Conservation (phyloP, 495 filamentous ascomycete genomes). For the Chaetomidium leptoderma region DNA sequence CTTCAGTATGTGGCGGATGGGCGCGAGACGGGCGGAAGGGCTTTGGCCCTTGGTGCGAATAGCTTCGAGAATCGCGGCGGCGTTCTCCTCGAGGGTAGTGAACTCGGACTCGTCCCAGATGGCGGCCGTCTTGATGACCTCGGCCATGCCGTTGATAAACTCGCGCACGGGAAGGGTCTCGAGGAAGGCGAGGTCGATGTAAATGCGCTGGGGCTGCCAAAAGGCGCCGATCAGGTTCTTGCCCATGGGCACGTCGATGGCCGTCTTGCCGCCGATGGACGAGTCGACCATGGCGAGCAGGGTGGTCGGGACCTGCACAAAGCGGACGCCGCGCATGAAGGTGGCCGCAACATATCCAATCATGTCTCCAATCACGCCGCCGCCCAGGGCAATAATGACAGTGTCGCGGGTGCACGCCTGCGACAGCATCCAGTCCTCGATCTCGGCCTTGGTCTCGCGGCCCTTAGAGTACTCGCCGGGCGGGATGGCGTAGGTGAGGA, state of each 20-base stretch:
- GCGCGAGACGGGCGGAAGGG: slow-evolving; percentile 53
- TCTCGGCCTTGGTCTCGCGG: slow-evolving; percentile 84
- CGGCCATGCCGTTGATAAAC: slow-evolving; percentile 98
- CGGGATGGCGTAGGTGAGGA: slow-evolving; percentile 80
- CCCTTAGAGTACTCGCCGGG: slow-evolving; percentile 94
- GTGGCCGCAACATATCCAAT: slow-evolving; percentile 95
- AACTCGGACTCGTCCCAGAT: slow-evolving; percentile 93
- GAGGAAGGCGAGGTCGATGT: slow-evolving; percentile 89
- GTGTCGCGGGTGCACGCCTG: slow-evolving; percentile 91
- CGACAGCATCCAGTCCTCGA: slow-evolving; percentile 96
- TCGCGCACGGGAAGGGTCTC: slow-evolving; percentile 87
- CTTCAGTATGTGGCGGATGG: slow-evolving; percentile 73
- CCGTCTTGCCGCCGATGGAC: slow-evolving; percentile 96
- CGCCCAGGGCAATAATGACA: slow-evolving; percentile 91
- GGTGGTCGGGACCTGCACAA: slow-evolving; percentile 94
- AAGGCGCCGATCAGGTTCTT: slow-evolving; percentile 97
- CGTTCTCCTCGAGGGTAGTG: slow-evolving; percentile 74
- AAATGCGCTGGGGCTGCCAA: slow-evolving; percentile 91
- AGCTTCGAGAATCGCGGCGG: slow-evolving; percentile 66
- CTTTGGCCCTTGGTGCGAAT: slow-evolving; percentile 55
- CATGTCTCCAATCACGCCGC: slow-evolving; percentile 96
- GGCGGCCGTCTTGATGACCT: slow-evolving; percentile 96
- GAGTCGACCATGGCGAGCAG: slow-evolving; percentile 97
- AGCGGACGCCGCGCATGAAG: slow-evolving; percentile 95
- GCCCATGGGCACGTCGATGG: slow-evolving; percentile 92